Percentiles rank a stretch among this genome's conserved stretches.
Evolutionary conservation across 352 stramenopile species (phyloP).

Genomic region (Globisporangium splendens): DNA sequence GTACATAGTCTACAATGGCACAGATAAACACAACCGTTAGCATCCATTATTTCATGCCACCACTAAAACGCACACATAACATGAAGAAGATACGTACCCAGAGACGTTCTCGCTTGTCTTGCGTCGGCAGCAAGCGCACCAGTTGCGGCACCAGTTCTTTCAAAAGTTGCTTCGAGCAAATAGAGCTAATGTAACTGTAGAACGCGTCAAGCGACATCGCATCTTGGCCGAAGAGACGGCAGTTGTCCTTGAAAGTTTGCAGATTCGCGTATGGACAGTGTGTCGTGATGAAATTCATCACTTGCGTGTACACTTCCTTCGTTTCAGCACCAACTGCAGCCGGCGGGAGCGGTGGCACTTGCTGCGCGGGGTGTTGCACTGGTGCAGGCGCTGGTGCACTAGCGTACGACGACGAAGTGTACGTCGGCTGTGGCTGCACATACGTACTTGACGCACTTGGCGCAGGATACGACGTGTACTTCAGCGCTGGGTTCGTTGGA

Average conservation of each 20-base stretch:
- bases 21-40: constrained; percentile 9
- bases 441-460: constrained; percentile 37
- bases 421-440: constrained; percentile 33
- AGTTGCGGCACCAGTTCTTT: constrained; percentile 80
- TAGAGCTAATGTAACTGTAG: constrained; percentile 79
- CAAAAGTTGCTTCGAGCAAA: constrained; percentile 66
- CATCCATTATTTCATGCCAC: constrained; percentile 9
- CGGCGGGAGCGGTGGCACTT: constrained; percentile 49
- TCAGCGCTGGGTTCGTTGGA: constrained; percentile 44
- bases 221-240: constrained; percentile 81
- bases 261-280: constrained; percentile 81
- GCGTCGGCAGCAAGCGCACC: constrained; percentile 76
- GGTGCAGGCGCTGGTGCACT: constrained; percentile 31
- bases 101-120: constrained; percentile 79
- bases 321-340: constrained; percentile 61
- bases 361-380: constrained; percentile 19
- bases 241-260: constrained; percentile 87
- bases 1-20: constrained; percentile 16
- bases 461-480: constrained; percentile 60
- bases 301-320: constrained; percentile 79
- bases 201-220: constrained; percentile 81
- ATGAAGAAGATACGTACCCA: constrained; percentile 47
- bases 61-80: neutral
- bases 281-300: constrained; percentile 73
- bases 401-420: constrained; percentile 31